Base-by-base conservation (phyloP, 2,329 filamentous ascomycete genomes). In the Ophiostoma fasciatum region DNA sequence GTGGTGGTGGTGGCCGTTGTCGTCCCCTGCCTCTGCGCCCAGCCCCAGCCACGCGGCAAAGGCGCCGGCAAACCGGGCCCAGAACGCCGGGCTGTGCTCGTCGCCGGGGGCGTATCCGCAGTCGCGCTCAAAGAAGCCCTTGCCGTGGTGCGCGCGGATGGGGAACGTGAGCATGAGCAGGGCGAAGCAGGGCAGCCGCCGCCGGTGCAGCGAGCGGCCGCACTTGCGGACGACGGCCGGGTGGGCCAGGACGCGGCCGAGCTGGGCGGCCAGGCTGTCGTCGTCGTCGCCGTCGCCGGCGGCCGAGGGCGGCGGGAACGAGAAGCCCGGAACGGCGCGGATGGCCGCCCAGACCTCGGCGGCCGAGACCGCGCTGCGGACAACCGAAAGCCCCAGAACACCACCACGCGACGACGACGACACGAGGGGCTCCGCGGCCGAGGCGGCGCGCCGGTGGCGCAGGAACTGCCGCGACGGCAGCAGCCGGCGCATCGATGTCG, bases 41-140 rank as follows among this genome's bases (percentile, higher is more conserved):
- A 35, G 21, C 11, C 37, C 32, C n/a, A 39, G 18, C 37, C 32
- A 39, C 21, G 21, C 19, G 5, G 20, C 15, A 19, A 40, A 33
- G 4, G 29, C 31, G 0, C 1, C 26, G 9, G 33, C 33, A 33
- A 33, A 36, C 3, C 26, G 27, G 5, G 14, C 14, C 38, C 38
- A 36, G n/a, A 40, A 40, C 3, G n/a, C 33, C 10, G 30, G 34
- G 17, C 31, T 20, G 23, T 23, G 18, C 23, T 39, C 37, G n/a
- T 35, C 32, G 2, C 32, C 37, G 3, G 32, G 32, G n/a, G 18
- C 18, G 28, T 32, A 39, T 18, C 37, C 28, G 17, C 32, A 27
- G 19, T 22, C 28, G 4, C 13, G n/a, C 6, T 31, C 33, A 27
- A 28, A 20, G 3, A 10, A 17, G 15, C 21, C 30, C 13, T 21